Percentiles rank a stretch among this genome's conserved stretches.
Evolutionary conservation across 2,329 filamentous ascomycete species (phyloP).

Genomic region (Ascochyta lentis): DNA sequence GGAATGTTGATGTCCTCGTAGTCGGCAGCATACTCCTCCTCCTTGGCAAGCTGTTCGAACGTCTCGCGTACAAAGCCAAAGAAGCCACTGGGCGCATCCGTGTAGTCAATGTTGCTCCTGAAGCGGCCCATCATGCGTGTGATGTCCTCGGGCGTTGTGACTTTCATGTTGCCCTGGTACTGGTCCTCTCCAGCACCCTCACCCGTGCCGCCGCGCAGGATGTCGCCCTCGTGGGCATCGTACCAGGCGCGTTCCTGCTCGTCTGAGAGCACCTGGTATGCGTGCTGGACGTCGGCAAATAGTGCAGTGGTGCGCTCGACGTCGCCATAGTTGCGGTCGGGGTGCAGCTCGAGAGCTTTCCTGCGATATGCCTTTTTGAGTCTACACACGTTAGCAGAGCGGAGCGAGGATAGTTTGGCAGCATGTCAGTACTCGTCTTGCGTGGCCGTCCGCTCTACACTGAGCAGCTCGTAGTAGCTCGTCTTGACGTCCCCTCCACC

Average conservation of each 20-base stretch:
- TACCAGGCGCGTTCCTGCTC: constrained; percentile 97
- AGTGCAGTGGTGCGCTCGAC: constrained; percentile 80
- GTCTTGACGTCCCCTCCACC: constrained; percentile 61
- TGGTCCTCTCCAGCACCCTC: constrained; percentile 56
- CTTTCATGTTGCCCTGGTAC: constrained; percentile 71
- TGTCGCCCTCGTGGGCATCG: constrained; percentile 88
- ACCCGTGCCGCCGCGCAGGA: constrained; percentile 71
- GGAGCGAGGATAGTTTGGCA: too few relatives aligned
- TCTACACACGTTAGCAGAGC: constrained; percentile 52
- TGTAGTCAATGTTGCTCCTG: constrained; percentile 77
- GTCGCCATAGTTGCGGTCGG: constrained; percentile 90
- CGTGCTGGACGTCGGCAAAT: constrained; percentile 91
- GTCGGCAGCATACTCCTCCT: constrained; percentile 78
- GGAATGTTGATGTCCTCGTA: constrained; percentile 67
- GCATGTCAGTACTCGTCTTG: constrained; percentile 72
- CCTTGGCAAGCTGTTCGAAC: constrained; percentile 80
- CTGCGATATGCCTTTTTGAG: constrained; percentile 92
- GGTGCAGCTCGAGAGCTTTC: constrained; percentile 92
- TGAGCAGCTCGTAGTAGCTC: constrained; percentile 86
- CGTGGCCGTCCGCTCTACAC: constrained; percentile 72
- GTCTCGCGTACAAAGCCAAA: constrained; percentile 78
- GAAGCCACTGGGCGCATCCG: constrained; percentile 81
- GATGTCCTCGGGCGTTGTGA: constrained; percentile 84
- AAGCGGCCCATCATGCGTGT: constrained; percentile 80
- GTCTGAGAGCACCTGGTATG: constrained; percentile 95